These are phyloP conservation scores for Stereocaulon alpinum DNA, from an alignment of 495 filamentous ascomycete genomes.

Conservation along the genomic window DNA sequence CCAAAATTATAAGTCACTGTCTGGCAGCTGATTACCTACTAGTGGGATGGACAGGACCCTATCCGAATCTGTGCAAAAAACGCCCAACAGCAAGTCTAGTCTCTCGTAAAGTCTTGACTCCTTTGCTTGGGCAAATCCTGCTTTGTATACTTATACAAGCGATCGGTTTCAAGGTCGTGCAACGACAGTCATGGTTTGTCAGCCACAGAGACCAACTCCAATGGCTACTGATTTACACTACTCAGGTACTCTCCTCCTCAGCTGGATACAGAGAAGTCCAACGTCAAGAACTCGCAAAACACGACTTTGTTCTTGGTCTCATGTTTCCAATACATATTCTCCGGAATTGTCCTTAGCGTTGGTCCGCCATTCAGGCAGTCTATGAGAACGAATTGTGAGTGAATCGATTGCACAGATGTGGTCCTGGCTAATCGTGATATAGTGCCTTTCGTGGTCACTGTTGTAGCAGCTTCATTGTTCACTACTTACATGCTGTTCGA, in stretches of 20 bases:
- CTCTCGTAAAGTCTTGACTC: conserved; percentile 82
- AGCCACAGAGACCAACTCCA: not conserved
- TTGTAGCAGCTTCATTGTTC: conserved; percentile 53
- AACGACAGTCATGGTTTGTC: conserved; percentile 63
- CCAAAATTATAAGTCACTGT: not conserved
- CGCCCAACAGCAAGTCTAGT: conserved; percentile 88
- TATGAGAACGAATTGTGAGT: conserved; percentile 68
- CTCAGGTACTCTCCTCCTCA: conserved; percentile 65
- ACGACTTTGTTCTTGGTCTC: conserved; percentile 80
- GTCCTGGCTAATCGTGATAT: conserved; percentile 19
- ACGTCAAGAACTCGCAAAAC: conserved; percentile 85
- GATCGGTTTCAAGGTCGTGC: conserved; percentile 59
- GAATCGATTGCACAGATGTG: not conserved
- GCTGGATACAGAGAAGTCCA: conserved; percentile 62
- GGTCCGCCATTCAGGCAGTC: conserved; percentile 79
- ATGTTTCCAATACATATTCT: conserved; percentile 88
- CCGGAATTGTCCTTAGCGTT: conserved; percentile 78
- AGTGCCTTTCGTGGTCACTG: conserved; percentile 77
- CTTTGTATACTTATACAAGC: conserved; percentile 72
- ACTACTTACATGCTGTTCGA: conserved; percentile 67
- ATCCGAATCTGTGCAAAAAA: conserved; percentile 66
- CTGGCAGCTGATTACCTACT: conserved; percentile 15
- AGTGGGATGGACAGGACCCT: conserved; percentile 93
- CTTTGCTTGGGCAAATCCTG: conserved; percentile 80
- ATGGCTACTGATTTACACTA: conserved; percentile 11